Evolutionary conservation across 805 yeast species (phyloP).

Genomic region (Scheffersomyces lignosus): DNA sequence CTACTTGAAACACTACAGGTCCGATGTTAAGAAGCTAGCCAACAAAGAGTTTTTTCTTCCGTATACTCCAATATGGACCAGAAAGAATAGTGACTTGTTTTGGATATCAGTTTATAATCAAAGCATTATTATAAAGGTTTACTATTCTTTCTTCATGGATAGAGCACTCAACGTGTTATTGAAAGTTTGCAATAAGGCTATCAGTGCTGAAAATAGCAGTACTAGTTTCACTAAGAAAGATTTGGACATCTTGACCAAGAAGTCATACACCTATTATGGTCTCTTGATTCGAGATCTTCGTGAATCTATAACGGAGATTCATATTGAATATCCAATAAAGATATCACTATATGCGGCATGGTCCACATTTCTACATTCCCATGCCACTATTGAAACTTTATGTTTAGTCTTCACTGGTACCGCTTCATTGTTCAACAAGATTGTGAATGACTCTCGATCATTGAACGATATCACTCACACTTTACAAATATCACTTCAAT

Average conservation of each 20-base stretch:
- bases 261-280: conserved; percentile 36
- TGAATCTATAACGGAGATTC: conserved; percentile 27
- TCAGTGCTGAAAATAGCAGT: conserved; percentile 5
- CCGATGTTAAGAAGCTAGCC: conserved; percentile 13
- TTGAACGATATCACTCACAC: conserved; percentile 20
- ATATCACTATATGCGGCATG: conserved; percentile 38
- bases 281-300: conserved; percentile 33
- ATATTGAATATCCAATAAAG: conserved; percentile 36
- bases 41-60: conserved; percentile 11
- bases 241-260: conserved; percentile 27
- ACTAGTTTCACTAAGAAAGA: conserved; percentile 30
- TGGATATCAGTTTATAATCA: conserved; percentile 34
- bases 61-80: conserved; percentile 27
- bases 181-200: conserved; percentile 11
- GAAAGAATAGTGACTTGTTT: conserved; percentile 17
- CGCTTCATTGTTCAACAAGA: conserved; percentile 27
- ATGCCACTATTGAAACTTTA: conserved; percentile 33
- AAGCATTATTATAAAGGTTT: conserved; percentile 27
- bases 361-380: conserved; percentile 32
- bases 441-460: conserved; percentile 19
- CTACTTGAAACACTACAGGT: conserved; percentile 9
- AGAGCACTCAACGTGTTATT: conserved; percentile 32
- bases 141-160: conserved; percentile 38
- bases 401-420: conserved; percentile 36
- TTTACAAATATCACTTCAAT: conserved; percentile 16